Evolutionary conservation across 768 basidiomycete species (phyloP), one percentile per base, ranked within the genome.

Genomic region (Lactarius pseudohatsudake): DNA sequence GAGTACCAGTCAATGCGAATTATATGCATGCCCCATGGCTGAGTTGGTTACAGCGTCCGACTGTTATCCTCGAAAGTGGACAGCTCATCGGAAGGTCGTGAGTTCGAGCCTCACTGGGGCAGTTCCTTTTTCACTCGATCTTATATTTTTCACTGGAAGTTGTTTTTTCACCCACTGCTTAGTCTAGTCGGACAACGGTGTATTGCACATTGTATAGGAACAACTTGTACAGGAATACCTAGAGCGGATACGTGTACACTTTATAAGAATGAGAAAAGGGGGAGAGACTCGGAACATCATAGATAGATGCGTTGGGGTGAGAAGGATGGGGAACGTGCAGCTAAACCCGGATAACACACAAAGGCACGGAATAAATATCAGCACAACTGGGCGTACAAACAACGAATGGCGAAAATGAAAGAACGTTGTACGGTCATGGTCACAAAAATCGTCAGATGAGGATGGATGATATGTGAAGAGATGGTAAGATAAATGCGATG

Each of bases 41-140:
- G 82, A 86, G 85, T 86, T 86, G 85, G 85, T 86, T 79, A 86
- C 84, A 86, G 86, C 85, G 85, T 86, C 85, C 85, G 85, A 87
- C 85, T 86, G 85, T 87, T 86, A 86, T 38, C 30, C 55, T 16
- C n/a, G n/a, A n/a, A 47, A n/a, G 59, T n/a, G 34, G 45, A 61
- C 34, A 65, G 50, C 47, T 30, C 73, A 84, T 85, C 83, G 84
- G 82, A 85, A 85, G 84, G 83, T 85, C 84, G 81, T 81, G 82
- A 85, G 86, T 86, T 85, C 85, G 81, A 86, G 80, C 82, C 85
- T 86, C 81, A 81, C 81, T 81, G 84, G 82, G 80, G 84, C 83
- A 81, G 83, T 56, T 47, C 5, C 34, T 60, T 67, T 65, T 36
- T 61, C 6, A n/a, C 20, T 36, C 18, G 11, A 20, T 28, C 20